phyloP scores from a whole-genome alignment of 2,329 filamentous ascomycete species.

The Pezicula rhizophila region DNA sequence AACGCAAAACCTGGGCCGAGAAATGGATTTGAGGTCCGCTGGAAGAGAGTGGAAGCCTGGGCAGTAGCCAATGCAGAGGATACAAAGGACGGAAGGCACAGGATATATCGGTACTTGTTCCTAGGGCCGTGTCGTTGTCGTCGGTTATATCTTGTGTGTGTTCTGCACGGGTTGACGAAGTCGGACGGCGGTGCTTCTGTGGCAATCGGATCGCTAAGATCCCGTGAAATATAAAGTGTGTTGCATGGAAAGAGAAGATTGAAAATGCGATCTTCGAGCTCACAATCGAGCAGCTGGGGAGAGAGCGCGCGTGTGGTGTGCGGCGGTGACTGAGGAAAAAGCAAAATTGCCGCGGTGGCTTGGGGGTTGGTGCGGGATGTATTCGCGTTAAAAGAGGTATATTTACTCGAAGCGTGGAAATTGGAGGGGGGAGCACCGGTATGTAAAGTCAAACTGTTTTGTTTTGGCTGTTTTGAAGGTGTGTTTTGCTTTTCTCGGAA shows the following conservation, averaged over 20 bases:
- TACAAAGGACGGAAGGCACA: no score
- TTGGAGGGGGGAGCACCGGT: neutral
- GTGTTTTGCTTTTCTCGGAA: no score
- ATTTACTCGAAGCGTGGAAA: neutral
- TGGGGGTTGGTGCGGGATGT: neutral
- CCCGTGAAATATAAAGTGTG: neutral
- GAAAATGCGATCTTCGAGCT: no score
- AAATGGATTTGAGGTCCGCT: no score
- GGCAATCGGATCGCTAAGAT: constrained; percentile 1
- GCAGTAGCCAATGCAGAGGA: no score
- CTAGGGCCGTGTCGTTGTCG: no score
- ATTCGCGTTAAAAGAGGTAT: neutral
- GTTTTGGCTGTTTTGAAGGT: neutral
- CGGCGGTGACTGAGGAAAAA: neutral
- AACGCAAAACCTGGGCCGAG: neutral
- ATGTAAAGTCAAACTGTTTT: neutral
- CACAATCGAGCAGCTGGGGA: neutral
- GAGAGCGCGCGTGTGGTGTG: neutral
- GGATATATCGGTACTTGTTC: no score
- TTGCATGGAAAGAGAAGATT: neutral
- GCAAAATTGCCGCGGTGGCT: neutral
- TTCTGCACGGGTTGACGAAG: neutral
- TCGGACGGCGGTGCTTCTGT: neutral
- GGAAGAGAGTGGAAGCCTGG: no score
- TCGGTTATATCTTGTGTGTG: neutral